These are phyloP conservation scores for Sphaerulina vaccinii DNA, from an alignment of 2,329 filamentous ascomycete species.

Conservation along the genomic window DNA sequence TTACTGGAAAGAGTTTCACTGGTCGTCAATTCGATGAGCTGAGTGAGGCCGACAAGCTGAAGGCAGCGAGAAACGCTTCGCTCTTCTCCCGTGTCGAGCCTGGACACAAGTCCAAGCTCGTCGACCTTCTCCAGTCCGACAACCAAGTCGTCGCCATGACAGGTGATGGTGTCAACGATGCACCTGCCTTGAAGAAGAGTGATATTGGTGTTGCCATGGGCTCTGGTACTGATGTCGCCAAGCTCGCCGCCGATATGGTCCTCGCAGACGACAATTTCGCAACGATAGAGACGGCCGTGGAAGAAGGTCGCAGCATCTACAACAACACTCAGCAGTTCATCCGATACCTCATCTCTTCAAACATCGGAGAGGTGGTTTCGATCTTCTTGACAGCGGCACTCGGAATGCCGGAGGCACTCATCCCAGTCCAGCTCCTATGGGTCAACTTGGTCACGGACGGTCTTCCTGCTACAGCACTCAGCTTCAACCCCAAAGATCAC, in stretches of 20 bases:
- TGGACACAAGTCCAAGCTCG: conserved; percentile 93
- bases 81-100: conserved; percentile 97
- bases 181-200: conserved; percentile 94
- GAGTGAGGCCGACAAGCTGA: conserved; percentile 72
- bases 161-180: conserved; percentile 97
- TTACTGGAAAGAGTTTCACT: conserved; percentile 90
- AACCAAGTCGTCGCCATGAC: conserved; percentile 99
- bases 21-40: conserved; percentile 91
- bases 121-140: conserved; percentile 88
- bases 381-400: conserved; percentile 96
- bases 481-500: conserved; percentile 97
- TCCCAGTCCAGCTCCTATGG: conserved; percentile 97
- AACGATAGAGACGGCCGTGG: conserved; percentile 91
- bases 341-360: conserved; percentile 96
- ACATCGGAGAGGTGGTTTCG: conserved; percentile 98
- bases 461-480: conserved; percentile 90
- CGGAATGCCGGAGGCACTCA: conserved; percentile 95
- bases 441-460: conserved; percentile 98
- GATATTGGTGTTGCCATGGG: conserved; percentile 99
- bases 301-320: conserved; percentile 97
- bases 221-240: conserved; percentile 93
- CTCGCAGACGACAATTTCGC: conserved; percentile 98
- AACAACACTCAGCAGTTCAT: conserved; percentile 99
- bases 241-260: conserved; percentile 97
- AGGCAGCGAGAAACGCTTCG: conserved; percentile 80